A percentile compares a stretch with the other conserved stretches of the same genome.
Conservation (phyloP, 768 basidiomycete species). For the Rhodosporidiobolus odoratus region DNA sequence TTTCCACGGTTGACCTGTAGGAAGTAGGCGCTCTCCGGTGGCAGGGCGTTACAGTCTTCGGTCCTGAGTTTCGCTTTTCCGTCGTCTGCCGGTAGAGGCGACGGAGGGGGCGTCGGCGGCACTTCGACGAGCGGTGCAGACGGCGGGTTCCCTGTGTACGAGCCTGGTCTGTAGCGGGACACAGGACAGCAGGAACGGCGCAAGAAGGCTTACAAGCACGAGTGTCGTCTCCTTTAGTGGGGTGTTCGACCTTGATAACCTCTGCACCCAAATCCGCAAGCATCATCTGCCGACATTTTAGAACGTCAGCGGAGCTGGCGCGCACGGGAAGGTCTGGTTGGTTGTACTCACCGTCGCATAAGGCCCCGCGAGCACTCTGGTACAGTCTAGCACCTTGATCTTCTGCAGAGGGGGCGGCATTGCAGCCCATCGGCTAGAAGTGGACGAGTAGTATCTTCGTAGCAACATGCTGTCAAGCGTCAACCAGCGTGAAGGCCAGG, state of each 20-base stretch:
- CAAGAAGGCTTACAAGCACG: conserved; percentile 48
- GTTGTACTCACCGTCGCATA: conserved; percentile 51
- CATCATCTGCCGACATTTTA: conserved; percentile 53
- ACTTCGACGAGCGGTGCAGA: conserved; percentile 47
- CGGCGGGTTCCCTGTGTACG: conserved; percentile 45
- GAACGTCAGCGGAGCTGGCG: conserved; percentile 6
- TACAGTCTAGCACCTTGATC: conserved; percentile 77
- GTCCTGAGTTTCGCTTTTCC: conserved; percentile 55
- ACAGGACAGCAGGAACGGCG: fast-evolving
- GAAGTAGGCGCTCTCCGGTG: conserved; percentile 90
- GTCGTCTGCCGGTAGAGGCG: conserved; percentile 41
- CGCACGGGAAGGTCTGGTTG: not conserved
- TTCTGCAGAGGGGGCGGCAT: conserved; percentile 65
- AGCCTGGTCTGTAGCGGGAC: not conserved
- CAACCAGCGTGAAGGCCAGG: too few species aligned
- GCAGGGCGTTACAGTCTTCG: conserved; percentile 53
- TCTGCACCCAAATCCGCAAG: conserved; percentile 86
- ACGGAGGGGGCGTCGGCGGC: conserved; percentile 35
- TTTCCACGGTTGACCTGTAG: conserved; percentile 83
- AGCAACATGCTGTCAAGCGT: not conserved
- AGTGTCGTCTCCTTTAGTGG: conserved; percentile 73
- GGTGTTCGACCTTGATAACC: conserved; percentile 85
- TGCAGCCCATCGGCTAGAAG: not conserved
- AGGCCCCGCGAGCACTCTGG: conserved; percentile 85
- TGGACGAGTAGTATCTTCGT: not conserved